phyloP scores from a whole-genome alignment of 768 basidiomycete species.

The Amanita pseudoporphyria region DNA sequence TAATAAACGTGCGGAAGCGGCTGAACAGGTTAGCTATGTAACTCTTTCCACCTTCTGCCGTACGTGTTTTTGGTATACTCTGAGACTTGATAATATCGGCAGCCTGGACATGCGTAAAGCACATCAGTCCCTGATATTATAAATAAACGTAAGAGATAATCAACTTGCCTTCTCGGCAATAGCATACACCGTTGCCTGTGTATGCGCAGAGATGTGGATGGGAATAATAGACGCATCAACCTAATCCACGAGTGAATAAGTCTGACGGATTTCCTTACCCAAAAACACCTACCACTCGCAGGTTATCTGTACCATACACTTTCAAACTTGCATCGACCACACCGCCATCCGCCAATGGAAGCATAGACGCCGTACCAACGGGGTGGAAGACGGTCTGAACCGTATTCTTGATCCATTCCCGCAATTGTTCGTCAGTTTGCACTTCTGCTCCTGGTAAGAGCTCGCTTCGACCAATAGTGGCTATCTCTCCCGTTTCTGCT shows the following conservation, averaged over 20 bases:
- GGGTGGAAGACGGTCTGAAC: slow-evolving; percentile 13
- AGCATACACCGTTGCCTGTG: slow-evolving; percentile 7
- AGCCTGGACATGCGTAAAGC: neutral
- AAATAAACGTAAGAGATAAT: neutral
- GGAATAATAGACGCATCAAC: slow-evolving; percentile 8
- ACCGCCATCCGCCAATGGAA: slow-evolving; percentile 19
- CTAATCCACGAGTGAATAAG: neutral
- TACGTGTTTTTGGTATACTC: neutral
- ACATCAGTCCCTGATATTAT: too few relatives aligned
- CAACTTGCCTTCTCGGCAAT: slow-evolving; percentile 7
- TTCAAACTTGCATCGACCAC: slow-evolving; percentile 15
- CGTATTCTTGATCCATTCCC: slow-evolving; percentile 10
- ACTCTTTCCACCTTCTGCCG: neutral
- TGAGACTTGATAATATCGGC: slow-evolving; percentile 8
- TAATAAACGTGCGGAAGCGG: neutral
- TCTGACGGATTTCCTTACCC: too few relatives aligned
- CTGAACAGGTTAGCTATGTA: neutral
- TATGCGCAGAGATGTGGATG: slow-evolving; percentile 6
- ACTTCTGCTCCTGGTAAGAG: neutral
- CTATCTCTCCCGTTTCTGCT: slow-evolving; percentile 8
- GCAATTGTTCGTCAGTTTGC: slow-evolving; percentile 9
- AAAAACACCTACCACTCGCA: slow-evolving; percentile 11
- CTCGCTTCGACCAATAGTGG: neutral
- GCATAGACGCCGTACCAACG: slow-evolving; percentile 21
- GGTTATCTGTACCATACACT: slow-evolving; percentile 15